phyloP scores from a whole-genome alignment of 139 green algal species.

The Volvox reticuliferus region DNA sequence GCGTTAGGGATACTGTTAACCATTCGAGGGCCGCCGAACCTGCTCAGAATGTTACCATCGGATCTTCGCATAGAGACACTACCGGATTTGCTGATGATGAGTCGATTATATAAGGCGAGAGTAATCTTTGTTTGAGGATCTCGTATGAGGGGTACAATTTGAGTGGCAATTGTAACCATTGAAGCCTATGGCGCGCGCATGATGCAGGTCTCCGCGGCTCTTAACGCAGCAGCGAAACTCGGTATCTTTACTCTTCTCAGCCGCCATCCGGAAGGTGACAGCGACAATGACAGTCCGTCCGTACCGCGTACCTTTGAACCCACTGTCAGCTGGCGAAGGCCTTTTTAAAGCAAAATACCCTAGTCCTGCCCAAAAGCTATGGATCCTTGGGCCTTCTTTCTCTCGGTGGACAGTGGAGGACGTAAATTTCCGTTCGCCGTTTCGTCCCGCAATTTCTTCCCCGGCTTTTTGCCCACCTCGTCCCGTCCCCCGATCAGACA shows the following conservation, averaged over 20 bases:
- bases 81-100: constrained; percentile 11
- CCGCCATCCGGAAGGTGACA: constrained; percentile 1
- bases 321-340: too few relatives aligned
- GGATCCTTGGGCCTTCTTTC: too few relatives aligned
- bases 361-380: too few relatives aligned
- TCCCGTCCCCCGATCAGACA: too few relatives aligned
- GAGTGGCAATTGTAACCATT: not conserved
- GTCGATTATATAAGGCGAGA: constrained; percentile 20
- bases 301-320: too few relatives aligned
- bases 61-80: constrained; percentile 9
- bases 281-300: not conserved
- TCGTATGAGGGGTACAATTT: not conserved
- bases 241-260: not conserved
- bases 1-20: too few relatives aligned
- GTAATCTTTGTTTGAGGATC: not conserved
- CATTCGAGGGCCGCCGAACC: too few relatives aligned
- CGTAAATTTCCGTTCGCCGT: too few relatives aligned
- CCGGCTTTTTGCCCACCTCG: too few relatives aligned
- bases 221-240: constrained; percentile 29
- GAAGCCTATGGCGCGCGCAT: not conserved
- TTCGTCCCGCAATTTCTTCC: too few relatives aligned
- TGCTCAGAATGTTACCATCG: not conserved
- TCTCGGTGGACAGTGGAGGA: too few relatives aligned
- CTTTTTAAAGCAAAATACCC: too few relatives aligned
- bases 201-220: constrained; percentile 22